phyloP scores from a whole-genome alignment of 352 stramenopile species.

The Phytophthora niederhauseri region DNA sequence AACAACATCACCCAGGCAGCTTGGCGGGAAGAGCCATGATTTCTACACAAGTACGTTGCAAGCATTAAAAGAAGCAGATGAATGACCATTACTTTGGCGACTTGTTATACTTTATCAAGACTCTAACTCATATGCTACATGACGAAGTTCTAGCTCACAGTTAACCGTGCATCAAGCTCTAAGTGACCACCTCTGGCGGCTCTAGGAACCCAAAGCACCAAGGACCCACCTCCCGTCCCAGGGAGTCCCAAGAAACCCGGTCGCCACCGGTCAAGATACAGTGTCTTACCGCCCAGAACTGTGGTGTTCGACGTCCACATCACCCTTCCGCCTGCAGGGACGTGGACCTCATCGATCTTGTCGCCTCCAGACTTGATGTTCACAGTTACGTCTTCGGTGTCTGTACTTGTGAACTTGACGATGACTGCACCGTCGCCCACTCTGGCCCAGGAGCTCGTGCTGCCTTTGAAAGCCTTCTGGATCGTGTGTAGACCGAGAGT shows the following conservation, averaged over 20 bases:
- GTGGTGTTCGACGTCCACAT: conserved; percentile 35
- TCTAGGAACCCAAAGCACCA: conserved; percentile 56
- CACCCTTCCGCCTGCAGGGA: conserved; percentile 34
- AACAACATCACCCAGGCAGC: no score
- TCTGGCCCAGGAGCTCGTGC: conserved; percentile 36
- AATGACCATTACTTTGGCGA: no score
- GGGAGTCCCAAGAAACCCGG: conserved; percentile 50
- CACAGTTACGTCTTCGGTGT: conserved; percentile 36
- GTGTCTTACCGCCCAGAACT: conserved; percentile 49
- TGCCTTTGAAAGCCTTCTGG: conserved; percentile 44
- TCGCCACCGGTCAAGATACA: conserved; percentile 67
- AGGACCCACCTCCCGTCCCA: conserved; percentile 56
- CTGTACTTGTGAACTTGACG: conserved; percentile 29
- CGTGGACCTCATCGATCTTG: conserved; percentile 32
- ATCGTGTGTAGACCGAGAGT: conserved; percentile 46
- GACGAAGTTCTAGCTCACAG: conserved; percentile 35
- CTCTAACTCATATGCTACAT: neutral
- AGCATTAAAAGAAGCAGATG: no score
- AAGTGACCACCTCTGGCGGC: conserved; percentile 36
- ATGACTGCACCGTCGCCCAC: conserved; percentile 15
- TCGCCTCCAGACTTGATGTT: conserved; percentile 45
- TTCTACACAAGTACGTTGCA: no score
- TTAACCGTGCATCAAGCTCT: conserved; percentile 49
- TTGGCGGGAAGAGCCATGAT: no score
- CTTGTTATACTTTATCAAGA: no score